Evolutionary conservation across 192 early-diverging fungal species (phyloP).

Genomic region (Coemansia sp.): DNA sequence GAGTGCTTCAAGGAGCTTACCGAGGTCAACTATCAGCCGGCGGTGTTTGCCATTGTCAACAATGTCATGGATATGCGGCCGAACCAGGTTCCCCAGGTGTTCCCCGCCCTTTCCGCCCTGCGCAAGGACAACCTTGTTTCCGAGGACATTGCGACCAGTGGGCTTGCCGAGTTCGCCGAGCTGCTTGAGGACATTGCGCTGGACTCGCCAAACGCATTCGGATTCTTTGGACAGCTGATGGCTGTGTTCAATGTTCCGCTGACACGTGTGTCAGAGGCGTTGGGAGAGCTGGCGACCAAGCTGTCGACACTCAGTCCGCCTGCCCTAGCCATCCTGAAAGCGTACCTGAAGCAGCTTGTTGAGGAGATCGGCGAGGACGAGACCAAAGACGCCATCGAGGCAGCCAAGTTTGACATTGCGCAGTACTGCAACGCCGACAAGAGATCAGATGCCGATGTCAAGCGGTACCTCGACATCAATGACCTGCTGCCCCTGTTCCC

Average conservation of each 20-base stretch:
- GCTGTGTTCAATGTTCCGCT: conserved; percentile 57
- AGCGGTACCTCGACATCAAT: conserved; percentile 22
- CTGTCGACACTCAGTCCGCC: conserved; percentile 19
- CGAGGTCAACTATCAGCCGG: conserved; percentile 57
- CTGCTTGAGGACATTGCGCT: conserved; percentile 69
- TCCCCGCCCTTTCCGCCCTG: conserved; percentile 56
- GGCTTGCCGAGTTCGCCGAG: conserved; percentile 58
- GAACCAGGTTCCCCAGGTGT: conserved; percentile 57
- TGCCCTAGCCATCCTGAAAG: conserved; percentile 24
- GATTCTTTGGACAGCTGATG: conserved; percentile 64
- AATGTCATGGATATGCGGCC: conserved; percentile 63
- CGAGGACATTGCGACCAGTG: conserved; percentile 53
- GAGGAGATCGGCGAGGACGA: conserved; percentile 24
- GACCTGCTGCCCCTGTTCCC: conserved; percentile 38
- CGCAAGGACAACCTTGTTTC: conserved; percentile 48
- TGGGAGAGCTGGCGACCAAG: conserved; percentile 45
- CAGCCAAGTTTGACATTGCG: conserved; percentile 42
- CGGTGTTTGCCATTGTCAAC: conserved; percentile 61
- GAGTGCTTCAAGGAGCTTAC: conserved; percentile 71
- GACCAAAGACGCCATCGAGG: conserved; percentile 32
- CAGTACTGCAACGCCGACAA: conserved; percentile 33
- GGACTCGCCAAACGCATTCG: conserved; percentile 70
- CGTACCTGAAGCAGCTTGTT: conserved; percentile 37
- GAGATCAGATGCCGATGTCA: conserved; percentile 32
- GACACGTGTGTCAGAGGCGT: conserved; percentile 37